Conservation (phyloP, 2,329 filamentous ascomycete genomes). For the Stagonosporopsis chrysanthemi region DNA sequence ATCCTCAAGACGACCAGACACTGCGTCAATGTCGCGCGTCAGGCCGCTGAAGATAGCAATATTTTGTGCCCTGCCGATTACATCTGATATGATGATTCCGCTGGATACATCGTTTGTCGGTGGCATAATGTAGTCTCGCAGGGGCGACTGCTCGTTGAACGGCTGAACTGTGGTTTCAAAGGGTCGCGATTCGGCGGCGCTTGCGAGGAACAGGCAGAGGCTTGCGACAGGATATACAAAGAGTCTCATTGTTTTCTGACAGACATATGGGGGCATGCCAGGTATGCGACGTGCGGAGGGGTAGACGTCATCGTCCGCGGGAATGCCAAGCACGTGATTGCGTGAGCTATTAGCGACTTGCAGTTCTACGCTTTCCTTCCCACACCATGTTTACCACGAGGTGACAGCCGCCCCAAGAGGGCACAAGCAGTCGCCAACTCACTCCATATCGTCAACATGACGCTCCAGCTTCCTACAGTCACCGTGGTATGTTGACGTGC, state of each 20-base stretch:
- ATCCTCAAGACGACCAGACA: constrained; percentile 74
- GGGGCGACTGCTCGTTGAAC: constrained; percentile 42
- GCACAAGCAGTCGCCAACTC: constrained; percentile 6
- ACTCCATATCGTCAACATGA: constrained; percentile 21
- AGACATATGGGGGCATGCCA: constrained; percentile 10
- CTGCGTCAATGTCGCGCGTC: constrained; percentile 75
- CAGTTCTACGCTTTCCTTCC: constrained; percentile 14
- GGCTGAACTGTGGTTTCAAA: constrained; percentile 40
- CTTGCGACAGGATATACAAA: constrained; percentile 39
- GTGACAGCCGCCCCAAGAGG: constrained; percentile 28
- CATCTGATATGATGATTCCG: constrained; percentile 77
- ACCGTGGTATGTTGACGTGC: constrained; percentile 36
- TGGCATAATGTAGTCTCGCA: constrained; percentile 41
- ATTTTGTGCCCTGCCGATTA: constrained; percentile 77
- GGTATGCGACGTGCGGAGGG: constrained; percentile 25
- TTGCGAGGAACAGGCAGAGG: constrained; percentile 41
- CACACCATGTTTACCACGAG: constrained; percentile 24
- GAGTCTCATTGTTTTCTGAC: constrained; percentile 39
- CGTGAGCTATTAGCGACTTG: constrained; percentile 35
- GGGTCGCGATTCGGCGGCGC: constrained; percentile 43
- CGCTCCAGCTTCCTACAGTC: constrained; percentile 40
- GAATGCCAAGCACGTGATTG: constrained; percentile 45
- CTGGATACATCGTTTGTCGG: constrained; percentile 41
- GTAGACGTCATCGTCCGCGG: constrained; percentile 44
- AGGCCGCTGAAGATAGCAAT: constrained; percentile 88